These are phyloP conservation scores for Raphanus raphanistrum DNA, from an alignment of 345 rosid species.

Conservation along the genomic window DNA sequence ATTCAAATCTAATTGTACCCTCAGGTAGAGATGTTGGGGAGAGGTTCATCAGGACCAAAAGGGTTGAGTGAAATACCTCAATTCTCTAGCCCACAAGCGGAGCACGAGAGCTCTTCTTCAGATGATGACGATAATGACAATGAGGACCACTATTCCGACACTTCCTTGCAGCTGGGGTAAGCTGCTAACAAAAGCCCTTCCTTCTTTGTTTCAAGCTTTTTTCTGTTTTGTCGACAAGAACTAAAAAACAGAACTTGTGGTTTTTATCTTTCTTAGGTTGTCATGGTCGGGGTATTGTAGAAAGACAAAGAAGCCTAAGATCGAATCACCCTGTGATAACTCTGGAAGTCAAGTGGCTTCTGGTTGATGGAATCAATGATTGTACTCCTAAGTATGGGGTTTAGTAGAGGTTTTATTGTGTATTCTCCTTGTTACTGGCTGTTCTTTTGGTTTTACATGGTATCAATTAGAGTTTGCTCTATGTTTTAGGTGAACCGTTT, in stretches of 20 bases:
- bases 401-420: slow-evolving; percentile 5
- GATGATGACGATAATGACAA: slow-evolving; percentile 27
- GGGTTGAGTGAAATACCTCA: slow-evolving; percentile 20
- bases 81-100: slow-evolving; percentile 24
- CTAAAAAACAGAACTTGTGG: neutral
- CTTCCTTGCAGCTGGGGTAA: slow-evolving; percentile 46
- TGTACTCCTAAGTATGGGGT: neutral
- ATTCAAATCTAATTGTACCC: neutral
- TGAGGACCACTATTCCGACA: slow-evolving; percentile 27
- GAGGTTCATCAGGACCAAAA: slow-evolving; percentile 24
- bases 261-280: slow-evolving; percentile 18
- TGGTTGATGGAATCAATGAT: slow-evolving; percentile 1
- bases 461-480: slow-evolving; percentile 14
- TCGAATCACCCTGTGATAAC: slow-evolving; percentile 30
- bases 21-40: slow-evolving; percentile 38
- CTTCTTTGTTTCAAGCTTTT: slow-evolving; percentile 23
- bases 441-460: neutral
- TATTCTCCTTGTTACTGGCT: neutral
- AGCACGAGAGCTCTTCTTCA: slow-evolving; percentile 34
- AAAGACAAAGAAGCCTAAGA: slow-evolving; percentile 30
- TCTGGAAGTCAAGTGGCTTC: slow-evolving; percentile 44
- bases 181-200: slow-evolving; percentile 11
- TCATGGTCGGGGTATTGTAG: slow-evolving; percentile 13
- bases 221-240: neutral
- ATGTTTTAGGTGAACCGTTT: slow-evolving; percentile 14